phyloP scores from a whole-genome alignment of 306 rosid species.

The Coriaria nepalensis region DNA sequence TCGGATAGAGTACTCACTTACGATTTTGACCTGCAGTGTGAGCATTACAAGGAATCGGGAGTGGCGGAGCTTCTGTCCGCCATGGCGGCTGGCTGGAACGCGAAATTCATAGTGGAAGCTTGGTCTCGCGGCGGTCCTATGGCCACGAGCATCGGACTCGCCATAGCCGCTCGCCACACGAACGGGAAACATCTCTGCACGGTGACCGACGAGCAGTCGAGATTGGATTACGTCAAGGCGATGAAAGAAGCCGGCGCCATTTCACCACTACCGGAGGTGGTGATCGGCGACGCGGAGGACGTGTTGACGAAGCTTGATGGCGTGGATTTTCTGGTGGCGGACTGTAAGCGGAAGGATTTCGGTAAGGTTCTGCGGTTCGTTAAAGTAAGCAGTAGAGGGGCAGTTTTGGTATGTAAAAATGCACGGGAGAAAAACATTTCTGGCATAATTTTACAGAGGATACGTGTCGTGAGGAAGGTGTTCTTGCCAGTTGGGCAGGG shows the following conservation, averaged over 20 bases:
- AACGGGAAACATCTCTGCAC: conserved; percentile 70
- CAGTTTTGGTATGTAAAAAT: conserved; percentile 67
- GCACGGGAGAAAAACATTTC: conserved; percentile 37
- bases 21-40: conserved; percentile 25
- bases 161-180: conserved; percentile 64
- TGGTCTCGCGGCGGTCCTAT: conserved; percentile 40
- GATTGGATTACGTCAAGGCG: conserved; percentile 31
- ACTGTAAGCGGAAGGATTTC: conserved; percentile 46
- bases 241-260: conserved; percentile 20
- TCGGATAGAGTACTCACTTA: background rate
- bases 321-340: conserved; percentile 70
- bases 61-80: conserved; percentile 74
- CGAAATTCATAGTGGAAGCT: conserved; percentile 50
- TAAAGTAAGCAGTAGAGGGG: conserved; percentile 41
- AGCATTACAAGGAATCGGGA: conserved; percentile 44
- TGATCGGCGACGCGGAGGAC: conserved; percentile 33
- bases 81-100: conserved; percentile 88
- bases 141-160: conserved; percentile 57
- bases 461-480: conserved; percentile 62
- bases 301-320: conserved; percentile 19
- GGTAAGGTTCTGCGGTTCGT: conserved; percentile 43
- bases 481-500: conserved; percentile 72
- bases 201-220: conserved; percentile 51
- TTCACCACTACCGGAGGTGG: conserved; percentile 32
- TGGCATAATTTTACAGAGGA: conserved; percentile 39